phyloP scores from a whole-genome alignment of 192 early-diverging fungal species.

The Cetraspora pellucida region DNA sequence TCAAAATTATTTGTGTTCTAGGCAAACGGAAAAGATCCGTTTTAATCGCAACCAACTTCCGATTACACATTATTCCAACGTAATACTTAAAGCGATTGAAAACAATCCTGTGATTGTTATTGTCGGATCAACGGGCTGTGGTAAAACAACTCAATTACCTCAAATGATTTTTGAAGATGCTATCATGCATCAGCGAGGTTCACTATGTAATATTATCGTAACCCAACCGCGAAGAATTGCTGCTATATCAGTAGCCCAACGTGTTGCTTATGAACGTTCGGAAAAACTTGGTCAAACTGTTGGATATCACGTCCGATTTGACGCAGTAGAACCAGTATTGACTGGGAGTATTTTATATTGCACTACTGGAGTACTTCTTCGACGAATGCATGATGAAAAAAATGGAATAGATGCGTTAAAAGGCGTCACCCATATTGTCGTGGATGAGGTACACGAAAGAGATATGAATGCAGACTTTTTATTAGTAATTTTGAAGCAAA shows the following conservation, averaged over 20 bases:
- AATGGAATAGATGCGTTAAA: slow-evolving; percentile 50
- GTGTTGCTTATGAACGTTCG: slow-evolving; percentile 53
- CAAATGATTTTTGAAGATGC: slow-evolving; percentile 67
- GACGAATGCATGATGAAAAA: slow-evolving; percentile 54
- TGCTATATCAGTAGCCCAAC: slow-evolving; percentile 70
- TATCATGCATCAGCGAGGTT: slow-evolving; percentile 45
- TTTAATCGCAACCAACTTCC: slow-evolving; percentile 38
- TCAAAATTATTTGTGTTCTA: slow-evolving; percentile 39
- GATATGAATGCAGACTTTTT: slow-evolving; percentile 54
- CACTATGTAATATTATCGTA: slow-evolving; percentile 50
- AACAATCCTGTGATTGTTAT: slow-evolving; percentile 51
- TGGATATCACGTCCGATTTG: slow-evolving; percentile 52
- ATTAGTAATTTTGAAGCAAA: slow-evolving; percentile 46
- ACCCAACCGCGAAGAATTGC: slow-evolving; percentile 74
- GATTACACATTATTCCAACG: slow-evolving; percentile 42
- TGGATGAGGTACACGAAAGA: slow-evolving; percentile 59
- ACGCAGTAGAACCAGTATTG: slow-evolving; percentile 39
- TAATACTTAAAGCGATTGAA: slow-evolving; percentile 40
- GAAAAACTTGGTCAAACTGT: slow-evolving; percentile 47
- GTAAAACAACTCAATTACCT: slow-evolving; percentile 70
- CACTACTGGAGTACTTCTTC: slow-evolving; percentile 71
- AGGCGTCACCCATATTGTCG: slow-evolving; percentile 60
- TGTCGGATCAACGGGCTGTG: slow-evolving; percentile 55
- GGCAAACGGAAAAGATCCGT: slow-evolving; percentile 36
- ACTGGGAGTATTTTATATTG: slow-evolving; percentile 57